phyloP scores from a whole-genome alignment of 345 rosid genomes.

The Angophora floribunda region DNA sequence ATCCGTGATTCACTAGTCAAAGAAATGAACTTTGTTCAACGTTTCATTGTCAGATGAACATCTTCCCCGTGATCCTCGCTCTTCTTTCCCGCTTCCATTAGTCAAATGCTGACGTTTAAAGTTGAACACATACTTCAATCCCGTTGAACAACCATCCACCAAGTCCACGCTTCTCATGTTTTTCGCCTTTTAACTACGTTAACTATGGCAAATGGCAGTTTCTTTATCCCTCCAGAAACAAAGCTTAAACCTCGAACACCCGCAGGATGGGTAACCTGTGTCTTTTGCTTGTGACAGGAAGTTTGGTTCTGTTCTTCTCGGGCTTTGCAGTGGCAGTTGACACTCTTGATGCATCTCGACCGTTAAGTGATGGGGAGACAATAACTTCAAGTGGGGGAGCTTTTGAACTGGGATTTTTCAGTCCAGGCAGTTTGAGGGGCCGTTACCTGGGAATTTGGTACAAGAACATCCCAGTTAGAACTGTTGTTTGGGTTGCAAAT shows the following conservation, averaged over 20 bases:
- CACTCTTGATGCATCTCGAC: neutral
- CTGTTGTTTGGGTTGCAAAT: conserved; percentile 39
- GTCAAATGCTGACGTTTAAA: neutral
- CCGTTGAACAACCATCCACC: neutral
- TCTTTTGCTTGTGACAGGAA: neutral
- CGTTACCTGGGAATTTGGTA: conserved; percentile 42
- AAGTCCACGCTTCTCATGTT: neutral
- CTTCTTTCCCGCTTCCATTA: neutral
- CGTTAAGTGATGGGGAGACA: conserved; percentile 4
- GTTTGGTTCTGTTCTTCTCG: neutral
- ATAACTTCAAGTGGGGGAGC: conserved; percentile 1
- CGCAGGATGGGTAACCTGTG: neutral
- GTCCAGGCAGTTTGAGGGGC: conserved; percentile 2
- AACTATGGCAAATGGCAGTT: neutral
- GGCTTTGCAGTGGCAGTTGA: neutral
- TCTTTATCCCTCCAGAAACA: neutral
- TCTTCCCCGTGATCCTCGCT: neutral
- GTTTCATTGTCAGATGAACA: neutral
- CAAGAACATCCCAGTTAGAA: neutral
- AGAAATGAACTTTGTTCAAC: neutral
- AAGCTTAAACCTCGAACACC: neutral
- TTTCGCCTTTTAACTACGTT: neutral
- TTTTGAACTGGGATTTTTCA: conserved; percentile 22
- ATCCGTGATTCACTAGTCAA: neutral
- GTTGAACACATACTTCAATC: neutral